Evolutionary conservation across 1,284 basidiomycete species (phyloP).

Genomic region (Limonomyces culmigenus): DNA sequence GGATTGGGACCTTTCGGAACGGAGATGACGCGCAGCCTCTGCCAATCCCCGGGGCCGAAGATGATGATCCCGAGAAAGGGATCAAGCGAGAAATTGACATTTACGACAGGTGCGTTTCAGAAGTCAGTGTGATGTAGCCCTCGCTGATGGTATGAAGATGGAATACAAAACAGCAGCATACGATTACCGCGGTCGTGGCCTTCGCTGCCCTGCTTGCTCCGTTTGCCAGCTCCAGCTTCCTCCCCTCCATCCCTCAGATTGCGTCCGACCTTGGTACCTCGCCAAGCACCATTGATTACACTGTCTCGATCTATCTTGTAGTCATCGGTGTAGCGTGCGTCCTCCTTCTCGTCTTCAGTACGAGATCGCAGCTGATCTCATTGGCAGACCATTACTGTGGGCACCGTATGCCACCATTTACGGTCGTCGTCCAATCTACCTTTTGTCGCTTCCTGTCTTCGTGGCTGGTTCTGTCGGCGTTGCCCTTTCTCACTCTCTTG

Average conservation of each 20-base stretch:
- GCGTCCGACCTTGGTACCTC: slow-evolving; percentile 7
- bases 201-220: not conserved
- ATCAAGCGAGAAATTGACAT: too few relatives aligned
- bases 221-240: slow-evolving; percentile 5
- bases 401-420: slow-evolving; percentile 8
- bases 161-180: too few relatives aligned
- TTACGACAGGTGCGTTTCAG: too few relatives aligned
- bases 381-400: slow-evolving; percentile 7
- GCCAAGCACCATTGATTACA: slow-evolving; percentile 8
- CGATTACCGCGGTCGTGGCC: too few relatives aligned
- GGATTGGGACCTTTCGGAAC: too few relatives aligned
- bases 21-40: too few relatives aligned
- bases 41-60: too few relatives aligned
- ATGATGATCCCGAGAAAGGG: too few relatives aligned
- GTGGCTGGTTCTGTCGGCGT: slow-evolving; percentile 9
- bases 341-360: not conserved
- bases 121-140: too few relatives aligned
- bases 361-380: not conserved
- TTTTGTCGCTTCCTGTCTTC: slow-evolving; percentile 9
- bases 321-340: slow-evolving; percentile 6
- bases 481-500: slow-evolving; percentile 7
- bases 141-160: too few relatives aligned
- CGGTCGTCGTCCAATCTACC: slow-evolving; percentile 8
- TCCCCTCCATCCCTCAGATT: slow-evolving; percentile 10
- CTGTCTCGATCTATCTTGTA: slow-evolving; percentile 8